Conservation (phyloP, 352 stramenopile species). For the Thalassiosira mediterranea region DNA sequence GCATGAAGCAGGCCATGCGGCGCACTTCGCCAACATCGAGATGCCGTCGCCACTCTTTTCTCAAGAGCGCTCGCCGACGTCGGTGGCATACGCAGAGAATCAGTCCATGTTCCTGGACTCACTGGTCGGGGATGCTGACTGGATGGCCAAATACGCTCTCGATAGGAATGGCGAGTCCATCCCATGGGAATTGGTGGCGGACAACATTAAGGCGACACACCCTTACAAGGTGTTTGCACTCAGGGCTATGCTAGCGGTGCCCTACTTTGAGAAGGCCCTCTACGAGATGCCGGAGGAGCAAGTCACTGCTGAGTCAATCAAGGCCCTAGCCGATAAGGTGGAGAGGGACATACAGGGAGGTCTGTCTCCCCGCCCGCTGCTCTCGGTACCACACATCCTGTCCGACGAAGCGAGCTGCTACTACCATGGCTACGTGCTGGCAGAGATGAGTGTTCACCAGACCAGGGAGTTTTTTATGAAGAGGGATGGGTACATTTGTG, state of each 20-base stretch:
- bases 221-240: constrained; percentile 66
- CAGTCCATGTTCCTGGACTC: constrained; percentile 78
- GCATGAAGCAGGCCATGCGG: constrained; percentile 75
- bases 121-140: constrained; percentile 69
- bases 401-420: constrained; percentile 76
- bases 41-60: constrained; percentile 64
- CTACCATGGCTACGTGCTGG: constrained; percentile 74
- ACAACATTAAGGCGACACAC: constrained; percentile 68
- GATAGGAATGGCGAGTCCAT: constrained; percentile 54
- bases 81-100: constrained; percentile 69
- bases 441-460: constrained; percentile 79
- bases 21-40: constrained; percentile 75
- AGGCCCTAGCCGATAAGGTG: constrained; percentile 61
- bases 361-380: constrained; percentile 57
- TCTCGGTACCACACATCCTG: constrained; percentile 71
- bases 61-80: constrained; percentile 70
- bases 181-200: constrained; percentile 70
- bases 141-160: constrained; percentile 69
- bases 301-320: constrained; percentile 62
- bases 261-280: constrained; percentile 79
- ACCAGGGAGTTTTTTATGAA: constrained; percentile 71
- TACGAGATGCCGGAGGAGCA: constrained; percentile 73
- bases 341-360: constrained; percentile 71
- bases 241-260: constrained; percentile 63
- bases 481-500: constrained; percentile 66